phyloP scores from a whole-genome alignment of 441 rosid genomes.

The Macaranga tanarius region DNA sequence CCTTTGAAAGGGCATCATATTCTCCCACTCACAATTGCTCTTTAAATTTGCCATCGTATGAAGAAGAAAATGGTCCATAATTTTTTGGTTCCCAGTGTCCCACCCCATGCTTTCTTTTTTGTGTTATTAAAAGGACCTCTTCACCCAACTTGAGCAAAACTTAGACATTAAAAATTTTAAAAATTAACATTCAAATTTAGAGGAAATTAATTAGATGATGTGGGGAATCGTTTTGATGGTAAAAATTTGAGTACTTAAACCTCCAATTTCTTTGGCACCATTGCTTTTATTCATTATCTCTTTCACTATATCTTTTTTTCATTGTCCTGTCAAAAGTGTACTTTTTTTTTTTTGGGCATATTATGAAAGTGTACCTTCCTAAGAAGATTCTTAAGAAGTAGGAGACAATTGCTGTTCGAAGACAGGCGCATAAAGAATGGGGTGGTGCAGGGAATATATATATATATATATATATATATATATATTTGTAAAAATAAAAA shows the following conservation, averaged over 20 bases:
- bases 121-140: background rate
- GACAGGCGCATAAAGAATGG: background rate
- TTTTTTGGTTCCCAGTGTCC: background rate
- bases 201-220: background rate
- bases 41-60: background rate
- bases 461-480: too few relatives aligned
- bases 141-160: constrained; percentile 17
- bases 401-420: background rate
- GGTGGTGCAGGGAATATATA: background rate
- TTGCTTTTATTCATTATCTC: constrained; percentile 23
- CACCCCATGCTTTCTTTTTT: background rate
- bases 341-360: too few relatives aligned
- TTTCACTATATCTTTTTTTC: too few relatives aligned
- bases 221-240: background rate
- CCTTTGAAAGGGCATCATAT: too few relatives aligned
- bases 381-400: constrained; percentile 23
- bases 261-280: constrained; percentile 29
- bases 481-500: too few relatives aligned
- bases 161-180: too few relatives aligned
- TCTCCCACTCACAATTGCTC: background rate
- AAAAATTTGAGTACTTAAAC: background rate
- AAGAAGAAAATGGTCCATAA: background rate
- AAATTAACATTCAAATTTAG: too few relatives aligned
- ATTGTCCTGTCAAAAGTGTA: too few relatives aligned
- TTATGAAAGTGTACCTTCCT: background rate